Evolutionary conservation across 2,329 filamentous ascomycete species (phyloP).

Genomic region (Tolypocladium tropicale): DNA sequence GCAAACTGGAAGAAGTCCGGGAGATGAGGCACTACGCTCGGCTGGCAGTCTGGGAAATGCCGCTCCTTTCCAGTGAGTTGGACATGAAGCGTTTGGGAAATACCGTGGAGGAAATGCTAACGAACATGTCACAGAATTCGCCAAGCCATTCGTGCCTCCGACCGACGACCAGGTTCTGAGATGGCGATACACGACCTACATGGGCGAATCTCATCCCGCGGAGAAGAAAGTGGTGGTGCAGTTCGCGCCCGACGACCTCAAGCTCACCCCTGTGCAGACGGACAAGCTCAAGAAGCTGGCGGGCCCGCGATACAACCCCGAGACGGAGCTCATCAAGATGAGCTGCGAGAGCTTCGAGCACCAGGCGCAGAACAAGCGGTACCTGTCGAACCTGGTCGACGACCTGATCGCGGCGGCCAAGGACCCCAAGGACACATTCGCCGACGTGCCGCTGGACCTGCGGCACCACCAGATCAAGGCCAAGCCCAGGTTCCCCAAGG

Average conservation of each 20-base stretch:
- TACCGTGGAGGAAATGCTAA: slow-evolving; percentile 4
- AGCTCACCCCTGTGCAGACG: slow-evolving; percentile 56
- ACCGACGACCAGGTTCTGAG: slow-evolving; percentile 60
- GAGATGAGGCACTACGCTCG: slow-evolving; percentile 84
- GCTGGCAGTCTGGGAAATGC: slow-evolving; percentile 91
- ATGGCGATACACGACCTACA: slow-evolving; percentile 94
- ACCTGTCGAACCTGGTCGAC: slow-evolving; percentile 69
- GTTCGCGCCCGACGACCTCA: slow-evolving; percentile 66
- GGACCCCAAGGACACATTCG: slow-evolving; percentile 71
- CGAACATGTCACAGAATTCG: slow-evolving; percentile 51
- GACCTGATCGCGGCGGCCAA: slow-evolving; percentile 65
- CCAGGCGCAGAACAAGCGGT: slow-evolving; percentile 94
- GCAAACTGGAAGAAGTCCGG: slow-evolving; percentile 76
- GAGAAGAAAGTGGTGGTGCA: slow-evolving; percentile 91
- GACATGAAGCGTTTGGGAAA: no score
- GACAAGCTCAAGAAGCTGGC: slow-evolving; percentile 80
- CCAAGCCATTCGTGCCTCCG: slow-evolving; percentile 70
- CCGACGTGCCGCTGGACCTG: slow-evolving; percentile 81
- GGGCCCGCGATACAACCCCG: slow-evolving; percentile 79
- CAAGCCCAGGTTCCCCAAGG: slow-evolving; percentile 63
- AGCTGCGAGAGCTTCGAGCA: slow-evolving; percentile 82
- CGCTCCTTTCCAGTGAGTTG: slow-evolving; percentile 69
- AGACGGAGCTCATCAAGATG: slow-evolving; percentile 74
- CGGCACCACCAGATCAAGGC: slow-evolving; percentile 68
- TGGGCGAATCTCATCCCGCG: slow-evolving; percentile 87